phyloP scores from a whole-genome alignment of 495 filamentous ascomycete species.

The Aspergillus biplanus region DNA sequence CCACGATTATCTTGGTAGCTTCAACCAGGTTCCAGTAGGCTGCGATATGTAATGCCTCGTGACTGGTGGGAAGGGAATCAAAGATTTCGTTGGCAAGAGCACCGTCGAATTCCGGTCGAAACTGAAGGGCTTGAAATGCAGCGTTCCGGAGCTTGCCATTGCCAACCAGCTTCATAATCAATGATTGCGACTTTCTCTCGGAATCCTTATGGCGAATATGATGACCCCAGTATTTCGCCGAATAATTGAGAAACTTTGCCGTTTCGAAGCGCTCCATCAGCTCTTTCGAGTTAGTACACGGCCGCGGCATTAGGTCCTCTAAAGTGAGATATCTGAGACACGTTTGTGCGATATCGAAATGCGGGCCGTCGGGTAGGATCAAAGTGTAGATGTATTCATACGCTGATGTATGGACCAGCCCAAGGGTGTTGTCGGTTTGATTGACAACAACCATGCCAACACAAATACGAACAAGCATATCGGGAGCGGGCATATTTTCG shows the following conservation, averaged over 20 bases:
- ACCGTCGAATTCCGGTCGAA: not conserved
- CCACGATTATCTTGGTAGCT: not conserved
- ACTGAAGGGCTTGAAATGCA: constrained; percentile 12
- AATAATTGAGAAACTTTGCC: constrained; percentile 2
- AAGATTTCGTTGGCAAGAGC: not conserved
- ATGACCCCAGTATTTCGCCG: constrained; percentile 13
- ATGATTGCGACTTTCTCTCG: not conserved
- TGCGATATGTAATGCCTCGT: constrained; percentile 14
- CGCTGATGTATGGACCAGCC: constrained; percentile 17
- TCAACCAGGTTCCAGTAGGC: constrained; percentile 13
- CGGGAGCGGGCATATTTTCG: constrained; percentile 10
- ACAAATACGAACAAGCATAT: constrained; percentile 19
- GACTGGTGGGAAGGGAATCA: not conserved
- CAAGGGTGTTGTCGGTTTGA: constrained; percentile 13
- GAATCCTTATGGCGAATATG: not conserved
- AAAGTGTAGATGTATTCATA: constrained; percentile 9
- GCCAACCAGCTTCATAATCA: not conserved
- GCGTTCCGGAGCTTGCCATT: not conserved
- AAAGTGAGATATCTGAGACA: constrained; percentile 7
- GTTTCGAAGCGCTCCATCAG: not conserved
- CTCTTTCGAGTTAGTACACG: not conserved
- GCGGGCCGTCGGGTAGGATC: no score
- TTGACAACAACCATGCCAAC: constrained; percentile 29
- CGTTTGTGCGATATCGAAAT: constrained; percentile 3
- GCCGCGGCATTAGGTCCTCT: not conserved